Evolutionary conservation across 208 protist species (phyloP), one percentile per base, ranked within the genome.

Genomic region (Acanthamoeba royreba): DNA sequence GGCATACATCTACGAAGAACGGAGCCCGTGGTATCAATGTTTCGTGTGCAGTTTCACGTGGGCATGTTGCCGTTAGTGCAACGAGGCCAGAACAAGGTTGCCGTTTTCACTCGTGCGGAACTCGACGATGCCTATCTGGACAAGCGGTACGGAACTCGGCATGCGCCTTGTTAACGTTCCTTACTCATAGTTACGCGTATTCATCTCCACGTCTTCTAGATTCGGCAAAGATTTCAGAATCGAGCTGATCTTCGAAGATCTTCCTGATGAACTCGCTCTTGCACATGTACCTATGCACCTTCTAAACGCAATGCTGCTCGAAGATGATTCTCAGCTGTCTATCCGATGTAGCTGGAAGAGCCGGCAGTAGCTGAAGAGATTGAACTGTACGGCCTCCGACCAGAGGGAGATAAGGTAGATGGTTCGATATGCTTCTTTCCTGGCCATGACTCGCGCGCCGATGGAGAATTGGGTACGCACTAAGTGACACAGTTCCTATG

Each of bases 111-210:
- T 3, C 45, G 77, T 1, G 69, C 91, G 4, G 91, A 93, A 28
- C 43, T 93, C 28, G 91, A 93, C 25, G 91, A 93, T 88, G 91
- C 91, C 42, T 88, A 93, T 42, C 40, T 77, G 13, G 91, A 93
- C 49, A 85, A 88, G 43, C 45, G 91, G 91, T 88, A 87, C 25
- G 40, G 33, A 7, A 4, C 2, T 3, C 43, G 15, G 2, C 63
- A 43, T 40, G n/a, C n/a, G n/a, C 3, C 43, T n/a, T 7, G 15
- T 9, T 77, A 45, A 8, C 55, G 22, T 66, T 66, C 58, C 2
- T 35, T 28, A 17, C 19, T 28, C 61, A 72, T 33, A n/a, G 38
- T n/a, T n/a, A 72, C 11, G n/a, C n/a, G n/a, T n/a, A n/a, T n/a
- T n/a, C n/a, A n/a, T n/a, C n/a, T n/a, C n/a, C n/a, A n/a, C n/a